Evolutionary conservation across 2,329 filamentous ascomycete species (phyloP).

Genomic region (Talaromyces sp.): DNA sequence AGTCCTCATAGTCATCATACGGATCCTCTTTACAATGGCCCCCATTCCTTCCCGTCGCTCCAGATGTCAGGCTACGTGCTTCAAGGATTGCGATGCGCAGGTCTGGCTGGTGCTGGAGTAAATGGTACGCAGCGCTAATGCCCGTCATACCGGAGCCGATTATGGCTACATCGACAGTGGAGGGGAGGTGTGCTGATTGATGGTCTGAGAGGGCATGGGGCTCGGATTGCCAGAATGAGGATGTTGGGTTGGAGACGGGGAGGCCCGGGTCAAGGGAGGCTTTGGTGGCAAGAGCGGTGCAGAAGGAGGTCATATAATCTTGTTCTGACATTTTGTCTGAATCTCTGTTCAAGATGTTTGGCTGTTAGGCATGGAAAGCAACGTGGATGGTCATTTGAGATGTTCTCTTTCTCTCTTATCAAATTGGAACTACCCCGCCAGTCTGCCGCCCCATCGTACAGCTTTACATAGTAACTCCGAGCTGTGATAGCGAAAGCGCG

Average conservation of each 20-base stretch:
- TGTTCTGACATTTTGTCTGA: neutral
- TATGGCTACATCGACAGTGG: constrained; percentile 29
- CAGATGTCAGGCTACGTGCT: constrained; percentile 35
- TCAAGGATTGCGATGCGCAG: constrained; percentile 33
- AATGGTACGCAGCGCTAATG: constrained; percentile 30
- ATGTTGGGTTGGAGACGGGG: constrained; percentile 35
- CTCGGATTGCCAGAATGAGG: constrained; percentile 37
- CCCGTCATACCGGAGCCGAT: constrained; percentile 39
- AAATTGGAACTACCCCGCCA: neutral
- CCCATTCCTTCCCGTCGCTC: constrained; percentile 39
- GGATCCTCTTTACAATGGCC: constrained; percentile 54
- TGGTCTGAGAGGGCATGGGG: constrained; percentile 31
- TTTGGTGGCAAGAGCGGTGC: constrained; percentile 9
- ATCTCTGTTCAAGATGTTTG: neutral
- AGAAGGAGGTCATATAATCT: constrained; percentile 21
- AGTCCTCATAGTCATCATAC: constrained; percentile 76
- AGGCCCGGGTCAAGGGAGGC: constrained; percentile 32
- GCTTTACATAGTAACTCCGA: neutral
- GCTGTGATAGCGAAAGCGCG: no score
- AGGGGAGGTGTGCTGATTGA: constrained; percentile 28
- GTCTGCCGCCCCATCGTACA: neutral
- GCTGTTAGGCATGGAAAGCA: neutral
- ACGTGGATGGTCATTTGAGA: no score
- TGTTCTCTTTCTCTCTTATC: neutral
- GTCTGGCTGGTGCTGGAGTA: constrained; percentile 27